Percentiles rank a stretch among this genome's conserved stretches.
Evolutionary conservation across 1,139 yeast genomes (phyloP).

Genomic region (Taiozyma sp.): DNA sequence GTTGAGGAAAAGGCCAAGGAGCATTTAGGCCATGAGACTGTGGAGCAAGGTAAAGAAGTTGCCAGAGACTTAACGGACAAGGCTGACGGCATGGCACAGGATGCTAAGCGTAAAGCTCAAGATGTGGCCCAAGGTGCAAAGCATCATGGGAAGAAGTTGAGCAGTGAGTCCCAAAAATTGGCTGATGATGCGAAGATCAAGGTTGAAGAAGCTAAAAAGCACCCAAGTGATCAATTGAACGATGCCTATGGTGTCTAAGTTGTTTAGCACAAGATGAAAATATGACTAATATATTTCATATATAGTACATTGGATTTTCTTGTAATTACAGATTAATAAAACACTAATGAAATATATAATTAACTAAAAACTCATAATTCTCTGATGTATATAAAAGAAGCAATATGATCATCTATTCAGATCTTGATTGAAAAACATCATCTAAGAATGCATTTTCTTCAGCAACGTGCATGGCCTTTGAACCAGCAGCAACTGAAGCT

Average conservation of each 20-base stretch:
- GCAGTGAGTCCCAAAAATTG: neutral
- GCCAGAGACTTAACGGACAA: constrained; percentile 6
- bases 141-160: neutral
- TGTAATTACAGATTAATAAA: neutral
- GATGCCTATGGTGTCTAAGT: neutral
- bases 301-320: too few species aligned
- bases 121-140: constrained; percentile 1
- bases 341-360: neutral
- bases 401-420: constrained; percentile 1
- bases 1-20: constrained; percentile 10
- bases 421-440: constrained; percentile 53
- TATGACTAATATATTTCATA: neutral
- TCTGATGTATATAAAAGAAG: neutral
- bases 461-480: constrained; percentile 78
- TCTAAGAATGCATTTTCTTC: constrained; percentile 86
- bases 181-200: neutral
- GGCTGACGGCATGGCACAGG: constrained; percentile 60
- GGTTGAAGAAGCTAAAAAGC: neutral
- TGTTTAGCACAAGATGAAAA: neutral
- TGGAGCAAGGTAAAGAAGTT: constrained; percentile 10
- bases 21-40: constrained; percentile 1
- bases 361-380: neutral
- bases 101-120: constrained; percentile 29
- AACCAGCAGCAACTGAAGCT: constrained; percentile 98
- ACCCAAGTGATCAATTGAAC: neutral